Evolutionary conservation across 805 yeast genomes (phyloP).

Genomic region (Nakazawaea molendinolei): DNA sequence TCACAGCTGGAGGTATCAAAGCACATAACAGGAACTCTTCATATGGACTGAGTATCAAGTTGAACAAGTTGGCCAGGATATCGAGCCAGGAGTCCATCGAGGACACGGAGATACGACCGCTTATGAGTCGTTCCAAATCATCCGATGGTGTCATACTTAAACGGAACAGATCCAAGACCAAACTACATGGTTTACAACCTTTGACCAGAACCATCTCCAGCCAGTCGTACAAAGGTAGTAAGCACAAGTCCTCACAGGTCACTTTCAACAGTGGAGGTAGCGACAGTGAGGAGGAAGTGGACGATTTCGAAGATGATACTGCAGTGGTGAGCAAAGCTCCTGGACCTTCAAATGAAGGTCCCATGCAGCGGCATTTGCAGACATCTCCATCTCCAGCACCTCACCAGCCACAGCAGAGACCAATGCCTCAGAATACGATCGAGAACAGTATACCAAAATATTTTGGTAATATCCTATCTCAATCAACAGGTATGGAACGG

Average conservation of each 20-base stretch:
- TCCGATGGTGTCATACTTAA: conserved; percentile 23
- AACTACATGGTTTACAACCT: conserved; percentile 18
- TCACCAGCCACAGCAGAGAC: neutral
- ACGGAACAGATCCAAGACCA: conserved; percentile 10
- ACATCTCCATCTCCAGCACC: neutral
- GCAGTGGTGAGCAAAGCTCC: conserved; percentile 16
- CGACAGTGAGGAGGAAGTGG: conserved; percentile 33
- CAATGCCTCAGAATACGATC: neutral
- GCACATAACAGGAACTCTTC: conserved; percentile 24
- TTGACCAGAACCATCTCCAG: conserved; percentile 20
- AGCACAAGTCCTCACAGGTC: neutral
- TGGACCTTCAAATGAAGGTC: neutral
- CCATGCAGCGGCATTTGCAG: neutral
- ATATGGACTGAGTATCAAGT: conserved; percentile 22
- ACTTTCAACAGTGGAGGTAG: conserved; percentile 16
- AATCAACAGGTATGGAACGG: conserved; percentile 45
- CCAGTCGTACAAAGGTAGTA: conserved; percentile 7
- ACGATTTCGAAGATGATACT: conserved; percentile 32
- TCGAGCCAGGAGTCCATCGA: conserved; percentile 23
- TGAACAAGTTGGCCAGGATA: conserved; percentile 26
- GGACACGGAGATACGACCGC: conserved; percentile 16
- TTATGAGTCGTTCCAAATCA: conserved; percentile 26
- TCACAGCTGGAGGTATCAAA: conserved; percentile 26
- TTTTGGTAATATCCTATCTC: conserved; percentile 33
- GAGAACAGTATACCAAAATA: conserved; percentile 12